Evolutionary conservation across 176 grass and related monocot genomes (phyloP).

Genomic region (Secale cereale): DNA sequence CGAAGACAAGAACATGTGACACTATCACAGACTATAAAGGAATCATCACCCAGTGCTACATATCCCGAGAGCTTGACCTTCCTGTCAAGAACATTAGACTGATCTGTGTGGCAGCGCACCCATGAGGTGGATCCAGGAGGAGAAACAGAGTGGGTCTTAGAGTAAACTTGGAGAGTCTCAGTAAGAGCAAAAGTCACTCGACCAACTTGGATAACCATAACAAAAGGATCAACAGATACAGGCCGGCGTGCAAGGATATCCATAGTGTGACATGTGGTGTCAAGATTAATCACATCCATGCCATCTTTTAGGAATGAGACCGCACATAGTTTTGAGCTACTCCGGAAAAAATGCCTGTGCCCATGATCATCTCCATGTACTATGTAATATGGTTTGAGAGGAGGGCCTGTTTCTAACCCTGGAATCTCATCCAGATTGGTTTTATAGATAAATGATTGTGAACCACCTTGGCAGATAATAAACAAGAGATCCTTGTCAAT

Average conservation of each 20-base stretch:
- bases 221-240: neutral
- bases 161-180: neutral
- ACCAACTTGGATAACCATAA: neutral
- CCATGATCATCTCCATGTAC: neutral
- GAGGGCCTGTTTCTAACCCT: too few species aligned
- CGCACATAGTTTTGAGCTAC: neutral
- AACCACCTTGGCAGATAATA: neutral
- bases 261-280: neutral
- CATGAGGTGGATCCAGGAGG: neutral
- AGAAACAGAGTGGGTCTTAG: neutral
- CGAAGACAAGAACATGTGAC: neutral
- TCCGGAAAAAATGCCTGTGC: neutral
- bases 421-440: neutral
- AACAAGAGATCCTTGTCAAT: neutral
- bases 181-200: neutral
- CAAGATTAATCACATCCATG: neutral
- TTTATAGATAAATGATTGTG: neutral
- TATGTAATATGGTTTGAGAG: neutral
- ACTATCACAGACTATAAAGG: neutral
- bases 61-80: neutral
- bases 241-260: neutral
- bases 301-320: neutral
- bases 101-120: neutral
- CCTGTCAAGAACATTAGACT: neutral
- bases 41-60: neutral